These are phyloP conservation scores for Daldinia eschscholtzii DNA, from an alignment of 2,329 filamentous ascomycete species.

Conservation along the genomic window DNA sequence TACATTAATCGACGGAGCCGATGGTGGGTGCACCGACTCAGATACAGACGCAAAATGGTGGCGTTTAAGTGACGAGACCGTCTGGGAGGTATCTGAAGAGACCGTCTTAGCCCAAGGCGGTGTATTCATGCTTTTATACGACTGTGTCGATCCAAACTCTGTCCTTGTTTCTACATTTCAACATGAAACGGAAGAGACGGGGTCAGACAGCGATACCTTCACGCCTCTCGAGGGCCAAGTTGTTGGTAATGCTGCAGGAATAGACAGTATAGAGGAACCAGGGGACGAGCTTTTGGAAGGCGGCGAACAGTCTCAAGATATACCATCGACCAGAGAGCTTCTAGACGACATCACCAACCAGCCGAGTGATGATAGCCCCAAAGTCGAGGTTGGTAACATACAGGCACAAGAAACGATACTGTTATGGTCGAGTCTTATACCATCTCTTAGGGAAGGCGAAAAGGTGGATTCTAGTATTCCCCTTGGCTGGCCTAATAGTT, in stretches of 20 bases:
- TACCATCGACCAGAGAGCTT: not conserved
- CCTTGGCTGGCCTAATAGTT: slow-evolving; percentile 46
- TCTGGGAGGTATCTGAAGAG: slow-evolving; percentile 78
- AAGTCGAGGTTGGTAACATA: not conserved
- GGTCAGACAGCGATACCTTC: slow-evolving; percentile 3
- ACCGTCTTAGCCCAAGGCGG: slow-evolving; percentile 80
- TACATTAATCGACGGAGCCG: slow-evolving; percentile 38
- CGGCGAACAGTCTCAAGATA: not conserved
- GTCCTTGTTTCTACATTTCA: slow-evolving; percentile 56
- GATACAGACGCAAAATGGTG: slow-evolving; percentile 76
- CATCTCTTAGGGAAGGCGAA: slow-evolving; percentile 59
- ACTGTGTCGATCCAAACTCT: slow-evolving; percentile 71
- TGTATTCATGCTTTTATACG: slow-evolving; percentile 98
- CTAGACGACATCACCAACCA: not conserved
- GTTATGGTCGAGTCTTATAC: slow-evolving; percentile 57
- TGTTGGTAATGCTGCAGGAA: not conserved
- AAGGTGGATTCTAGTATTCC: slow-evolving; percentile 48
- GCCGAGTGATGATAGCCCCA: not conserved
- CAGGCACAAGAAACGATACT: slow-evolving; percentile 39
- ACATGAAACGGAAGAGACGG: slow-evolving; percentile 26
- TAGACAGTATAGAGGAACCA: not conserved
- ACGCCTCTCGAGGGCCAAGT: slow-evolving; percentile 1
- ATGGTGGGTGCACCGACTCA: slow-evolving; percentile 28
- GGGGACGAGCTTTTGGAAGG: slow-evolving; percentile 4
- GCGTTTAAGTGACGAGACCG: slow-evolving; percentile 89